Conservation (phyloP, 768 basidiomycete genomes). For the Rhodosporidiobolus sp. region DNA sequence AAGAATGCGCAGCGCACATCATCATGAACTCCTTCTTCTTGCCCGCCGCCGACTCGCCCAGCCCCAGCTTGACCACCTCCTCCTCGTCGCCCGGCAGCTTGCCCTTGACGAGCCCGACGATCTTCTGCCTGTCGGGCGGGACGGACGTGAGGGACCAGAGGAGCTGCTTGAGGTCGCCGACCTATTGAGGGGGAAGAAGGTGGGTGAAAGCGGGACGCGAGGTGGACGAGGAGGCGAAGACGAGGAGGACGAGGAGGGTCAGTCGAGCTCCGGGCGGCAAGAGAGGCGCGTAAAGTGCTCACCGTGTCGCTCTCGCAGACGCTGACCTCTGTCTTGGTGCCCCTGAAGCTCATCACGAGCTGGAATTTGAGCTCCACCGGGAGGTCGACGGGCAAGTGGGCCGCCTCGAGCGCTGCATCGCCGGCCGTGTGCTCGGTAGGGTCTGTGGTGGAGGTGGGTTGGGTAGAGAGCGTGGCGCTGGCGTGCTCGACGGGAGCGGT, state of each 20-base stretch:
- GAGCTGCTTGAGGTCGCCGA: conserved; percentile 71
- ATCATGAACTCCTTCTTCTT: conserved; percentile 59
- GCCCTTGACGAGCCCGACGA: conserved; percentile 77
- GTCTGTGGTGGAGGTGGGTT: not conserved
- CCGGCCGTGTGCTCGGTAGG: not conserved
- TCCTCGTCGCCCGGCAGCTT: conserved; percentile 74
- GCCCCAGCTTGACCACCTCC: conserved; percentile 54
- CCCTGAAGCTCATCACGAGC: conserved; percentile 17
- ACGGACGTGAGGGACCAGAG: conserved; percentile 71
- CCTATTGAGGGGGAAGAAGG: conserved; percentile 42
- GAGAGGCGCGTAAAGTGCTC: not conserved
- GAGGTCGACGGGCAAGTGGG: not conserved
- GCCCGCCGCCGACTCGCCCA: not conserved
- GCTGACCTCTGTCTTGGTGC: not conserved
- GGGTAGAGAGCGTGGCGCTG: not conserved
- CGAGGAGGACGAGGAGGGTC: not conserved
- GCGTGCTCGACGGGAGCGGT: not conserved
- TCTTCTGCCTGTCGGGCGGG: conserved; percentile 80
- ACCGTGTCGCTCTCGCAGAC: conserved; percentile 28
- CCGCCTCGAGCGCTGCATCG: not conserved
- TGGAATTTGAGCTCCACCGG: conserved; percentile 6
- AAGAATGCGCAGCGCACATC: not conserved
- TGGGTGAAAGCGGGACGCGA: too few species aligned
- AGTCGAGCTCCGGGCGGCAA: not conserved
- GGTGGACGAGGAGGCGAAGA: too few species aligned